Conservation (phyloP, 257 asterid species). For the Echites panduratus region DNA sequence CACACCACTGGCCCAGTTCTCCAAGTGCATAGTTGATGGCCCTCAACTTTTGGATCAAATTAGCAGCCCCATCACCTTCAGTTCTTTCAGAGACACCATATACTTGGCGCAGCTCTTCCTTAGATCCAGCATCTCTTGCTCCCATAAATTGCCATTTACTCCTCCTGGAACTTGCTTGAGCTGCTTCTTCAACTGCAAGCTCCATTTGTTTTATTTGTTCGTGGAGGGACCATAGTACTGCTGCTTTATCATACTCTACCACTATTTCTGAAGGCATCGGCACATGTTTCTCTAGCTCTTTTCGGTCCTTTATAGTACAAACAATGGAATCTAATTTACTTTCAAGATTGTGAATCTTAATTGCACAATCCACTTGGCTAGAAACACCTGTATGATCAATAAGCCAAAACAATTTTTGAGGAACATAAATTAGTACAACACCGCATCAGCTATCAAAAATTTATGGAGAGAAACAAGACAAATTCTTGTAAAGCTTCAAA, state of each 20-base stretch:
- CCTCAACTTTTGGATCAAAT: slow-evolving; percentile 89
- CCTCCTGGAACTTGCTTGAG: slow-evolving; percentile 86
- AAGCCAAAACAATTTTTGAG: slow-evolving; percentile 11
- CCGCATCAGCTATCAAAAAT: background rate
- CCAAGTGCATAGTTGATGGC: slow-evolving; percentile 97
- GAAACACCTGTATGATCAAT: slow-evolving; percentile 68
- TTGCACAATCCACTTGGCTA: slow-evolving; percentile 96
- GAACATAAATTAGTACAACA: background rate
- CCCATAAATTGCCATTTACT: slow-evolving; percentile 99
- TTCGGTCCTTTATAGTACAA: slow-evolving; percentile 93
- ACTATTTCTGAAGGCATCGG: slow-evolving; percentile 96
- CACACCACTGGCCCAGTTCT: slow-evolving; percentile 99
- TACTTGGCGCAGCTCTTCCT: slow-evolving; percentile 87
- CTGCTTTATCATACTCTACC: slow-evolving; percentile 93
- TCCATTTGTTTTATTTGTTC: slow-evolving; percentile 97
- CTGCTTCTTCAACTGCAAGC: slow-evolving; percentile 83
- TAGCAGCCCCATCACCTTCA: slow-evolving; percentile 99
- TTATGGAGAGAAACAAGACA: background rate
- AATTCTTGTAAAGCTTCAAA: background rate
- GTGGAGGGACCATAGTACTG: slow-evolving; percentile 93
- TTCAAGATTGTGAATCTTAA: slow-evolving; percentile 92
- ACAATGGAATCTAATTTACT: slow-evolving; percentile 82
- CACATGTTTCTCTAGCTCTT: slow-evolving; percentile 90
- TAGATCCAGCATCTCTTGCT: slow-evolving; percentile 98
- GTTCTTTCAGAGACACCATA: slow-evolving; percentile 99